Conservation (phyloP, 2,329 filamentous ascomycete genomes). For the Colletotrichum filicis region DNA sequence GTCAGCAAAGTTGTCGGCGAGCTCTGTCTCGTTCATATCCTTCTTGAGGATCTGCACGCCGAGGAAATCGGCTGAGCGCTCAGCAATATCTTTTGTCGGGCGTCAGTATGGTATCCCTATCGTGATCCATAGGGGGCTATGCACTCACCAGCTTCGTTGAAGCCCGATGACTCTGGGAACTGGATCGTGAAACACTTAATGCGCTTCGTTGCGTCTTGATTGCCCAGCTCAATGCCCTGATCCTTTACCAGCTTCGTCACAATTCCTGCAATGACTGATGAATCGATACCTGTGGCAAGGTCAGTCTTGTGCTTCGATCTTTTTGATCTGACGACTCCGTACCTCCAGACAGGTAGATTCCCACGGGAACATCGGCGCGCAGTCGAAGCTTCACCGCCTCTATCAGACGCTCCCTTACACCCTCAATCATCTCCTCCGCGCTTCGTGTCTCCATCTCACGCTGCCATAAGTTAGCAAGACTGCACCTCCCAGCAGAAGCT, state of each 20-base stretch:
- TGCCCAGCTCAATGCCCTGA: constrained; percentile 58
- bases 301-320: constrained; percentile 36
- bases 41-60: constrained; percentile 43
- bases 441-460: constrained; percentile 52
- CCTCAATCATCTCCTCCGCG: constrained; percentile 61
- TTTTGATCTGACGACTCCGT: constrained; percentile 61
- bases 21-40: constrained; percentile 41
- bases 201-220: constrained; percentile 42
- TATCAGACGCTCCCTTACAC: constrained; percentile 59
- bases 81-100: constrained; percentile 40
- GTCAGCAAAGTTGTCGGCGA: constrained; percentile 45
- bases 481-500: too few species aligned
- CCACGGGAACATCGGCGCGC: constrained; percentile 67
- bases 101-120: neutral
- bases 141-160: constrained; percentile 58
- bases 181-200: constrained; percentile 60
- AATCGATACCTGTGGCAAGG: constrained; percentile 66
- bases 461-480: constrained; percentile 27
- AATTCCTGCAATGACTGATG: constrained; percentile 66
- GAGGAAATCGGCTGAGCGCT: constrained; percentile 46
- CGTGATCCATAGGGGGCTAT: too few species aligned
- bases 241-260: constrained; percentile 61
- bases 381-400: constrained; percentile 64
- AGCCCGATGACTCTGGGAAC: constrained; percentile 59
- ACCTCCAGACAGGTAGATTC: constrained; percentile 66